These are phyloP conservation scores for Schizophyllum commune DNA, from an alignment of 1,284 basidiomycete genomes.

Conservation along the genomic window DNA sequence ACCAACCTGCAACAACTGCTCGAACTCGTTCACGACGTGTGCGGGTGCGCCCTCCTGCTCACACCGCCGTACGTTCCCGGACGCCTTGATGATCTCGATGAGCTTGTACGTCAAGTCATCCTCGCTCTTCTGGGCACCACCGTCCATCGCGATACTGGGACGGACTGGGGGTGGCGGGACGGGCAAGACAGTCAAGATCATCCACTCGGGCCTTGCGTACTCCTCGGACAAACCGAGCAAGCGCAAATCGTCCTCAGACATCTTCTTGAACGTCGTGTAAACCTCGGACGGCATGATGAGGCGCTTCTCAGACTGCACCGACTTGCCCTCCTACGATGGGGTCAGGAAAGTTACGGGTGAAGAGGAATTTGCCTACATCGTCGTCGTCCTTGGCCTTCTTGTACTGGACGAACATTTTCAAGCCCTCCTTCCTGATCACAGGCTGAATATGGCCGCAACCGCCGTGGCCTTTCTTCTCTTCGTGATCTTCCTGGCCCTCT, in stretches of 20 bases:
- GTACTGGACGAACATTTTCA: constrained; percentile 96
- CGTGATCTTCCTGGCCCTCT: constrained; percentile 70
- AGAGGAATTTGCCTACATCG: constrained; percentile 51
- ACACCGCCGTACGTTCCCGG: constrained; percentile 84
- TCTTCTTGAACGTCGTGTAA: constrained; percentile 90
- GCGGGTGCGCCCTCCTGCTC: constrained; percentile 97
- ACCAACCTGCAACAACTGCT: constrained; percentile 85
- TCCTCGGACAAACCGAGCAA: constrained; percentile 91
- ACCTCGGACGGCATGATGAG: constrained; percentile 85
- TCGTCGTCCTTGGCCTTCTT: constrained; percentile 91
- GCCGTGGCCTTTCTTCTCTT: constrained; percentile 82
- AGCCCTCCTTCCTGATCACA: constrained; percentile 86
- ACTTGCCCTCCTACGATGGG: constrained; percentile 62
- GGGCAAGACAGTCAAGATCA: constrained; percentile 97
- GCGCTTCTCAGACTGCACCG: constrained; percentile 85
- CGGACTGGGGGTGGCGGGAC: constrained; percentile 98
- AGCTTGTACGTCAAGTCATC: constrained; percentile 99
- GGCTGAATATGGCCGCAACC: constrained; percentile 96
- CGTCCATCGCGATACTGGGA: constrained; percentile 94
- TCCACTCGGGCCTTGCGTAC: constrained; percentile 98
- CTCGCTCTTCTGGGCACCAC: constrained; percentile 93
- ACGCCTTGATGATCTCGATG: constrained; percentile 95
- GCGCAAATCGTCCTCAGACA: constrained; percentile 84
- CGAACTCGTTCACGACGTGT: constrained; percentile 94
- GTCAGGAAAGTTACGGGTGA: constrained; percentile 13